Conservation (phyloP, 2,329 filamentous ascomycete species). For the Rhynchosporium graminicola region DNA sequence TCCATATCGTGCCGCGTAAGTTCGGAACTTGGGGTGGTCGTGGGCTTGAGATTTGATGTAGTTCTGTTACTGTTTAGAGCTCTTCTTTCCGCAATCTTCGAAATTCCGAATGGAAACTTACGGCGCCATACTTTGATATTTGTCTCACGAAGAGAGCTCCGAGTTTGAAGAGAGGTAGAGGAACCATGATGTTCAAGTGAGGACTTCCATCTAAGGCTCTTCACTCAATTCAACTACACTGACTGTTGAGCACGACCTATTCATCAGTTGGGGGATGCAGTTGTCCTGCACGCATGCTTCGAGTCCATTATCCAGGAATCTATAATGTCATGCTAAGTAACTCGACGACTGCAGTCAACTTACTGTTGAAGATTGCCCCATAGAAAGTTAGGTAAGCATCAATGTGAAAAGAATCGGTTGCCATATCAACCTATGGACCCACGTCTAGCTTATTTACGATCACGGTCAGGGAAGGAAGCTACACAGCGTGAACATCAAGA, state of each 20-base stretch:
- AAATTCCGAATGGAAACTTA: constrained; percentile 44
- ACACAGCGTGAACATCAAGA: neutral
- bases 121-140: constrained; percentile 68
- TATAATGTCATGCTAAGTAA: neutral
- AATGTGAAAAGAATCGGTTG: constrained; percentile 2
- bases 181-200: constrained; percentile 52
- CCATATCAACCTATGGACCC: constrained; percentile 8
- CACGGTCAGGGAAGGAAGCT: constrained; percentile 12
- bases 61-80: constrained; percentile 50
- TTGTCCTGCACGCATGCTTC: constrained; percentile 12
- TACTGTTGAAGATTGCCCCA: neutral
- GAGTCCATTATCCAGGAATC: constrained; percentile 11
- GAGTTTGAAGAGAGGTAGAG: constrained; percentile 68
- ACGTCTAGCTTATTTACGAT: constrained; percentile 18
- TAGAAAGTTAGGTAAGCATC: constrained; percentile 12
- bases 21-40: constrained; percentile 62
- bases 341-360: constrained; percentile 6
- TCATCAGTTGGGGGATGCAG: constrained; percentile 10
- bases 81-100: neutral
- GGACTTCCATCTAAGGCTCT: constrained; percentile 4
- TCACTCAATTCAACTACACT: neutral
- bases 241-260: neutral
- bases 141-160: constrained; percentile 64
- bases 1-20: constrained; percentile 61
- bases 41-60: constrained; percentile 66